Percentiles rank a stretch among this genome's conserved stretches.
Conservation (phyloP, 345 rosid genomes). For the Sisymbrium irio region DNA sequence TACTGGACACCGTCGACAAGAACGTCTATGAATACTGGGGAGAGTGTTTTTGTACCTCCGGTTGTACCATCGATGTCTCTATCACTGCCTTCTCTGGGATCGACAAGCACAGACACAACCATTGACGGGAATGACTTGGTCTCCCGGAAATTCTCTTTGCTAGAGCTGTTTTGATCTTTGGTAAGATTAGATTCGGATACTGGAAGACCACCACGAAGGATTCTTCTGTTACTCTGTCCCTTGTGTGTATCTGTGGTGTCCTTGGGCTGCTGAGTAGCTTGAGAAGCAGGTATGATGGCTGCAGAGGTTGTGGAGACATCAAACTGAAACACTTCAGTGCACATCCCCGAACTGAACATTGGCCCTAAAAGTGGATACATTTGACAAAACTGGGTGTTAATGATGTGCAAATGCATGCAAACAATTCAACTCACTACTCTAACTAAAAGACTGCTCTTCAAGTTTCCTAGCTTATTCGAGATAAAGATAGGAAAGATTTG, state of each 20-base stretch:
- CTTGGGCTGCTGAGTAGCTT: constrained; percentile 45
- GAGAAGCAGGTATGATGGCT: constrained; percentile 60
- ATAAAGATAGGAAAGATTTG: not conserved
- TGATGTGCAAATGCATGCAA: constrained; percentile 7
- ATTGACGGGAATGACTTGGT: constrained; percentile 36
- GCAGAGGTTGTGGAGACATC: constrained; percentile 57
- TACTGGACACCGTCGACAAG: constrained; percentile 76
- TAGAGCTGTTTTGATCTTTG: constrained; percentile 36
- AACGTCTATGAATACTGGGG: constrained; percentile 73
- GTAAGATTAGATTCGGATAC: constrained; percentile 47
- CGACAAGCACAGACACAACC: constrained; percentile 84
- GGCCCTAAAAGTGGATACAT: constrained; percentile 50
- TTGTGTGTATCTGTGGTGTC: constrained; percentile 36
- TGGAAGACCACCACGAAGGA: constrained; percentile 45
- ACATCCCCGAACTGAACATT: constrained; percentile 79
- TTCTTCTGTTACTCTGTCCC: constrained; percentile 64
- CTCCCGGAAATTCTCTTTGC: constrained; percentile 10
- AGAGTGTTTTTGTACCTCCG: constrained; percentile 54
- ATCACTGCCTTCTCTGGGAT: constrained; percentile 61
- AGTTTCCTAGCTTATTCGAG: not conserved
- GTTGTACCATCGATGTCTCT: constrained; percentile 55
- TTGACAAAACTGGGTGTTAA: not conserved
- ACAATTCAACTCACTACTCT: not conserved
- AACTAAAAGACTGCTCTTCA: not conserved
- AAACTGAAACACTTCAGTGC: constrained; percentile 82